Evolutionary conservation across 1,139 yeast species (phyloP).

Genomic region (Nakaseomyces bracarensis): DNA sequence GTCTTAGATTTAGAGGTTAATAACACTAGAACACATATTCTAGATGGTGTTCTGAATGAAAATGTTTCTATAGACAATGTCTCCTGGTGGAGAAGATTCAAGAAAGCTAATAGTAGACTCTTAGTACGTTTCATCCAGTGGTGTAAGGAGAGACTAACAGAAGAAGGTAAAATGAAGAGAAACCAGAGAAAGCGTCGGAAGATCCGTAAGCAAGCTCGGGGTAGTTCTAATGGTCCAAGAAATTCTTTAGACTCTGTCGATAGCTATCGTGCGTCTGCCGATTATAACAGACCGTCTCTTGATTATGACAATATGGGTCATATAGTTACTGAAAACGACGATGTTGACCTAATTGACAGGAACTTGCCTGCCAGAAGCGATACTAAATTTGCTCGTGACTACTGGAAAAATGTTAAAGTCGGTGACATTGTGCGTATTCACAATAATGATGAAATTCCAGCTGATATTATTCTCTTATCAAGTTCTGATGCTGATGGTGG

Average conservation of each 20-base stretch:
- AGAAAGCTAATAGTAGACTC: slow-evolving; percentile 41
- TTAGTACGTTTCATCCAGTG: slow-evolving; percentile 28
- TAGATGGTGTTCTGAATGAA: slow-evolving; percentile 61
- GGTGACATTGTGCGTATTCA: slow-evolving; percentile 84
- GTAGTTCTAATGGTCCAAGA: slow-evolving; percentile 18
- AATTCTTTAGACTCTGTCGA: slow-evolving; percentile 29
- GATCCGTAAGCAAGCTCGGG: slow-evolving; percentile 10
- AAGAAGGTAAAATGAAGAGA: slow-evolving; percentile 33
- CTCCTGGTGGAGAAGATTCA: slow-evolving; percentile 53
- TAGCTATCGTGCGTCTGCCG: slow-evolving; percentile 28
- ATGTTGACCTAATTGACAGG: slow-evolving; percentile 24
- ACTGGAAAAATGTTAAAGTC: slow-evolving; percentile 83
- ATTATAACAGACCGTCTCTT: slow-evolving; percentile 25
- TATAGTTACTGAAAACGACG: slow-evolving; percentile 14
- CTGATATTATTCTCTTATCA: slow-evolving; percentile 72
- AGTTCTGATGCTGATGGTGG: slow-evolving; percentile 86
- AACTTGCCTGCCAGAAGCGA: slow-evolving; percentile 25
- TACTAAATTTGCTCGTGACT: slow-evolving; percentile 52
- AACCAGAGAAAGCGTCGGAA: slow-evolving; percentile 8
- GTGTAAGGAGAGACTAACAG: slow-evolving; percentile 33
- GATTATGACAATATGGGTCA: slow-evolving; percentile 22
- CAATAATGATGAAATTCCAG: slow-evolving; percentile 88
- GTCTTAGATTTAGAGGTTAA: slow-evolving; percentile 75
- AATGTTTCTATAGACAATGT: slow-evolving; percentile 62
- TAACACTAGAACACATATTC: slow-evolving; percentile 73